phyloP scores from a whole-genome alignment of 257 asterid genomes.

The Ballota nigra region DNA sequence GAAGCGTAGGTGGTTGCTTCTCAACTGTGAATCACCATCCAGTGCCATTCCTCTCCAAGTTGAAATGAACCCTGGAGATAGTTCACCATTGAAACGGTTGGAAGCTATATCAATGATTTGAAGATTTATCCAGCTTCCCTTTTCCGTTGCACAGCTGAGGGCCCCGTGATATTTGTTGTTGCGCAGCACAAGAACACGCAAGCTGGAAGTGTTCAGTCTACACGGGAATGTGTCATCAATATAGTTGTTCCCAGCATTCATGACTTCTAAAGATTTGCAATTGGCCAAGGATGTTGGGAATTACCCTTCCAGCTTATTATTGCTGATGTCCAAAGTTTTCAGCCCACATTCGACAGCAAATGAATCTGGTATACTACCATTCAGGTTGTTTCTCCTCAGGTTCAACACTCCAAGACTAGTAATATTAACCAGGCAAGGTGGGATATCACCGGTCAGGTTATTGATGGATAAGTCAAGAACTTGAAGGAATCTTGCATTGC shows the following conservation, averaged over 20 bases:
- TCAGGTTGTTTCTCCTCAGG: constrained; percentile 33
- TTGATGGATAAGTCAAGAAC: constrained; percentile 50
- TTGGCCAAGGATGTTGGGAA: constrained; percentile 42
- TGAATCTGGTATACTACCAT: constrained; percentile 31
- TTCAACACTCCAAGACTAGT: constrained; percentile 34
- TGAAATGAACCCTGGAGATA: no score
- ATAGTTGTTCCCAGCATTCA: constrained; percentile 41
- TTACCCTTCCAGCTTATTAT: constrained; percentile 34
- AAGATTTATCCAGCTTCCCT: constrained; percentile 52
- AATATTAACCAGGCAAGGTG: constrained; percentile 31
- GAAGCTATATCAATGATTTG: constrained; percentile 60
- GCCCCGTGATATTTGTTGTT: constrained; percentile 52
- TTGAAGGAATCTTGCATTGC: constrained; percentile 32
- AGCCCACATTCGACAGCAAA: constrained; percentile 28
- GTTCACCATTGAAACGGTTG: constrained; percentile 50
- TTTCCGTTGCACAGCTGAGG: constrained; percentile 25
- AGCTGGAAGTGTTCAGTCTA: constrained; percentile 30
- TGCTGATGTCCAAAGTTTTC: constrained; percentile 42
- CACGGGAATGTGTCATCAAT: constrained; percentile 40
- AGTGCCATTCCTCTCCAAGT: constrained; percentile 43
- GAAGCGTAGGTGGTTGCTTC: constrained; percentile 27
- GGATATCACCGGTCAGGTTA: constrained; percentile 36
- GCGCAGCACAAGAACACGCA: constrained; percentile 54
- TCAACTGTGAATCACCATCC: constrained; percentile 11
- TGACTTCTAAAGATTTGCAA: constrained; percentile 37